Evolutionary conservation across 768 basidiomycete species (phyloP).

Genomic region (Mycena leptocephala): DNA sequence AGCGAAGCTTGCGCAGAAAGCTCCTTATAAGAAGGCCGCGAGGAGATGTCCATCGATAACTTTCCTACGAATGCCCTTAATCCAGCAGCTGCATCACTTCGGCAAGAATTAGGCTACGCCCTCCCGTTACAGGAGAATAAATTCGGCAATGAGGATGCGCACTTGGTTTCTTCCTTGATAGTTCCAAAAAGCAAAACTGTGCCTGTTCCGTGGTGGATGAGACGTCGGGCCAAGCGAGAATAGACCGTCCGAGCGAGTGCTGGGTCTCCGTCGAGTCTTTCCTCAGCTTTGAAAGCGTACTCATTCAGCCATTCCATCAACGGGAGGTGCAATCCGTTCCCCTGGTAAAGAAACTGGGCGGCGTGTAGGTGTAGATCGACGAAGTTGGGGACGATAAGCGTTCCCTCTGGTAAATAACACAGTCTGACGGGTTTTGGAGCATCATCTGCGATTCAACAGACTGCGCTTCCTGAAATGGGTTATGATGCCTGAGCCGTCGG

Average conservation of each 20-base stretch:
- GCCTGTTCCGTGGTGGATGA: slow-evolving; percentile 84
- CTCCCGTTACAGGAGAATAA: neutral
- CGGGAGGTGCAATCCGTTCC: slow-evolving; percentile 88
- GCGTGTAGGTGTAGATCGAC: slow-evolving; percentile 91
- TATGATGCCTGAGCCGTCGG: slow-evolving; percentile 66
- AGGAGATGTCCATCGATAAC: slow-evolving; percentile 90
- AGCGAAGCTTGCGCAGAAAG: slow-evolving; percentile 66
- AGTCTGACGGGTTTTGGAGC: slow-evolving; percentile 38
- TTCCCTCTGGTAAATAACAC: slow-evolving; percentile 63
- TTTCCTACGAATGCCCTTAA: slow-evolving; percentile 91
- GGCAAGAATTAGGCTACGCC: slow-evolving; percentile 81
- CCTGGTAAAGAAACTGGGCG: slow-evolving; percentile 91
- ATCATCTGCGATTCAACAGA: slow-evolving; percentile 54
- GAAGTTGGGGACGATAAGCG: slow-evolving; percentile 85
- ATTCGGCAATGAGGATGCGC: slow-evolving; percentile 38
- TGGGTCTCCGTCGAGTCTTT: slow-evolving; percentile 76
- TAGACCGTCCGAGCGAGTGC: slow-evolving; percentile 80
- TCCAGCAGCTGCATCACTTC: slow-evolving; percentile 80
- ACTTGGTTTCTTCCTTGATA: slow-evolving; percentile 89
- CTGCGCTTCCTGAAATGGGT: slow-evolving; percentile 60
- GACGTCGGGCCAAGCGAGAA: slow-evolving; percentile 72
- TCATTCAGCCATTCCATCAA: slow-evolving; percentile 88
- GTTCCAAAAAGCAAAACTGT: slow-evolving; percentile 88
- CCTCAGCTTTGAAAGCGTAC: slow-evolving; percentile 90
- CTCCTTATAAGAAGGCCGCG: slow-evolving; percentile 82